Conservation (phyloP, 2,329 filamentous ascomycete species). For the Colletotrichum sublineola region DNA sequence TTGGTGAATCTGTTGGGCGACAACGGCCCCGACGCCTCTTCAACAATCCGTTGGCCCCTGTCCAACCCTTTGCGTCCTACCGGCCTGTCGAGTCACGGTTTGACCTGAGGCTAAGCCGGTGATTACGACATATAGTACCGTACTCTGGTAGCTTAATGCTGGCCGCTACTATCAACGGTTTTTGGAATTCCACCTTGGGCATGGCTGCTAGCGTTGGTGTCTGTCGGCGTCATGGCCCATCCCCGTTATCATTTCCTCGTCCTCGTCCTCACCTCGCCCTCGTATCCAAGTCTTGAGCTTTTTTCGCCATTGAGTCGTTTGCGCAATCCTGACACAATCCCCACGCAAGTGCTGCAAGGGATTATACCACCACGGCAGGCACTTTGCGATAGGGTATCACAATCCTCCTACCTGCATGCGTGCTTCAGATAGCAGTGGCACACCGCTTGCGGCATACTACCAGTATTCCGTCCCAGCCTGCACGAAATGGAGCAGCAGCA, state of each 20-base stretch:
- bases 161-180: constrained; percentile 13
- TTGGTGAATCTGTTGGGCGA: neutral
- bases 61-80: neutral
- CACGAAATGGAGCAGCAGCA: neutral
- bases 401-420: neutral
- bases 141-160: neutral
- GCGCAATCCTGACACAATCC: constrained; percentile 32
- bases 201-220: constrained; percentile 8
- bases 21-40: neutral
- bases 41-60: neutral
- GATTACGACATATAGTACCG: neutral
- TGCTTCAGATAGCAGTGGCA: neutral
- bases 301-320: constrained; percentile 15
- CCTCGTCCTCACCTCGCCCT: neutral
- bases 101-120: neutral
- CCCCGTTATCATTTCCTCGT: constrained; percentile 23
- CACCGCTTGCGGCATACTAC: constrained; percentile 9
- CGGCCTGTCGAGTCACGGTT: neutral
- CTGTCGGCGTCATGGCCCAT: neutral
- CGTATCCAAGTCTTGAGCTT: neutral
- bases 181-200: neutral
- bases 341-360: constrained; percentile 16
- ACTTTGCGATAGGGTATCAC: neutral
- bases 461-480: neutral
- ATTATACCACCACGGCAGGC: neutral